phyloP scores from a whole-genome alignment of 2,329 filamentous ascomycete species.

The Cladosporium sp. region DNA sequence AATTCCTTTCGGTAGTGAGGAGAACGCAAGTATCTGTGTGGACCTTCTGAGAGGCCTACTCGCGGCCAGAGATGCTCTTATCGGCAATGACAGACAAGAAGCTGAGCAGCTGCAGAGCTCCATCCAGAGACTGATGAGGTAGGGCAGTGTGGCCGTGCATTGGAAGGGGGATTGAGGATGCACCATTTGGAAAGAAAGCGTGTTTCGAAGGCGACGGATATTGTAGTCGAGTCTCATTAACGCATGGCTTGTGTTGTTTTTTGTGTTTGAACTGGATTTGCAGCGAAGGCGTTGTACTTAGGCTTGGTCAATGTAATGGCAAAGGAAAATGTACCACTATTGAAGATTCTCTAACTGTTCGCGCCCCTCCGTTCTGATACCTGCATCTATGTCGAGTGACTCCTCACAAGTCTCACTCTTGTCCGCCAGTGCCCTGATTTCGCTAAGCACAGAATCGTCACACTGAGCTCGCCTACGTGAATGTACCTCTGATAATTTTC shows the following conservation, averaged over 20 bases:
- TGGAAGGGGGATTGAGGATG: not conserved
- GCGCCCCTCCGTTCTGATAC: too few relatives aligned
- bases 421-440: too few relatives aligned
- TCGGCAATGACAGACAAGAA: constrained; percentile 17
- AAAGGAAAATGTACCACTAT: constrained; percentile 10
- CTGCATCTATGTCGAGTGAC: too few relatives aligned
- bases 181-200: not conserved
- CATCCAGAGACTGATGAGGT: constrained; percentile 12
- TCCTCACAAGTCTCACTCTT: too few relatives aligned
- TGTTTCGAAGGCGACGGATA: not conserved
- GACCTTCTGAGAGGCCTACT: constrained; percentile 24
- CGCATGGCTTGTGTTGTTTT: not conserved
- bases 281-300: constrained; percentile 13
- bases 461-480: too few relatives aligned
- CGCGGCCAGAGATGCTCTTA: constrained; percentile 22
- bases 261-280: constrained; percentile 1
- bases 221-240: not conserved
- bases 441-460: too few relatives aligned
- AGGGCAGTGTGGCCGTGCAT: not conserved
- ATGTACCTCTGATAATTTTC: too few relatives aligned
- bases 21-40: constrained; percentile 45
- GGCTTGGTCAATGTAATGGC: constrained; percentile 2
- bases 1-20: constrained; percentile 55
- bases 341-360: not conserved
- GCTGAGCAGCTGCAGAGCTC: constrained; percentile 19